A percentile compares a stretch with the other conserved stretches of the same genome.
Conservation (phyloP, 129 eudicot species). For the Saposhnikovia divaricata region DNA sequence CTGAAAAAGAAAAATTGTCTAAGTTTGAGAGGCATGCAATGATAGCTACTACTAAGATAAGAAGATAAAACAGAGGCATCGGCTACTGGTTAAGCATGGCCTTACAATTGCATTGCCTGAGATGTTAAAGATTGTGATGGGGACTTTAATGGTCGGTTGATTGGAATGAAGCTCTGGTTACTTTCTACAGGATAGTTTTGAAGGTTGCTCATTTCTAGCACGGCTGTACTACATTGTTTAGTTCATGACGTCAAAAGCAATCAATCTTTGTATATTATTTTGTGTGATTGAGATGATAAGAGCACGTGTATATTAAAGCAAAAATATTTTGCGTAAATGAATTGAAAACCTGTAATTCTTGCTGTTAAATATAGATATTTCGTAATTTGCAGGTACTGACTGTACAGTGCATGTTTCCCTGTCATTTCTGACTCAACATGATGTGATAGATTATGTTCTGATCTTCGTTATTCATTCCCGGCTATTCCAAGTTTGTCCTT, state of each 20-base stretch:
- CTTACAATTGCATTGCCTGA: background rate
- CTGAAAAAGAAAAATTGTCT: too few relatives aligned
- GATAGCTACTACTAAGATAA: too few relatives aligned
- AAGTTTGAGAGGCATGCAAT: too few relatives aligned
- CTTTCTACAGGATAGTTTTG: background rate
- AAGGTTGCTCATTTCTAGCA: background rate
- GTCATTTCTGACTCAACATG: background rate
- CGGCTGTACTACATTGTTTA: slow-evolving; percentile 1
- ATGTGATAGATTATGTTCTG: background rate
- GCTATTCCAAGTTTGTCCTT: background rate
- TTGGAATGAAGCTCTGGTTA: background rate
- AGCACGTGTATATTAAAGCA: background rate
- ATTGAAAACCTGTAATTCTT: background rate
- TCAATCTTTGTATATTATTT: slow-evolving; percentile 38
- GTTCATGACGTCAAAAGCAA: slow-evolving; percentile 9
- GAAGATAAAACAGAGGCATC: slow-evolving; percentile 25
- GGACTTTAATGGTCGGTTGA: background rate
- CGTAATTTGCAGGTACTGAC: background rate
- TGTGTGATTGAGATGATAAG: slow-evolving; percentile 26
- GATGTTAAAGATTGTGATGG: too few relatives aligned
- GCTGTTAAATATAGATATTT: background rate
- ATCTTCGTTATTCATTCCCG: too few relatives aligned
- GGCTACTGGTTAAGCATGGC: background rate
- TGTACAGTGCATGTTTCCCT: background rate
- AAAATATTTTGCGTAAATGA: background rate